A percentile compares a stretch with the other conserved stretches of the same genome.
Conservation (phyloP, 176 grass and related monocot species). For the Puya raimondii region DNA sequence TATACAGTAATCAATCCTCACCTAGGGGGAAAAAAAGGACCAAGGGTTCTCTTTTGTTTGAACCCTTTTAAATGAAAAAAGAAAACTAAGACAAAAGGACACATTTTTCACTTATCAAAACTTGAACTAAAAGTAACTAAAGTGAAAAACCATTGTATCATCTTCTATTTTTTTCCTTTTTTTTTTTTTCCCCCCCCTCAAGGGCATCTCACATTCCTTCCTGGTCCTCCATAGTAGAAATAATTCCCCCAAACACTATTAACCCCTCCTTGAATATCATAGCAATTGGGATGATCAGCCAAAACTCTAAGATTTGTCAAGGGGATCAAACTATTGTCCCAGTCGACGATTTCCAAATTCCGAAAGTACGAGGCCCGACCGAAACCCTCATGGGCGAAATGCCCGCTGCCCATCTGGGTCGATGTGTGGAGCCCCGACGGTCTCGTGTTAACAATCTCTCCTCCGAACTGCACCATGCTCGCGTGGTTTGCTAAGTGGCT, state of each 20-base stretch:
- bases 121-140: not conserved
- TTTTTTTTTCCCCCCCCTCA: constrained; percentile 10
- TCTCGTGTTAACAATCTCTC: constrained; percentile 69
- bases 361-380: constrained; percentile 68
- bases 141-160: constrained; percentile 3
- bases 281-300: constrained; percentile 73
- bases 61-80: not conserved
- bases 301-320: constrained; percentile 55
- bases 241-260: constrained; percentile 80
- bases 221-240: constrained; percentile 80
- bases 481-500: constrained; percentile 72
- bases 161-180: not conserved
- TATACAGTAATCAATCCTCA: constrained; percentile 19
- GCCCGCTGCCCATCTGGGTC: constrained; percentile 88
- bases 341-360: constrained; percentile 79
- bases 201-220: constrained; percentile 53
- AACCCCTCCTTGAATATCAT: constrained; percentile 72
- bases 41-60: not conserved
- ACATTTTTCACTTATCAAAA: not conserved
- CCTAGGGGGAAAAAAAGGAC: constrained; percentile 2
- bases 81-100: not conserved
- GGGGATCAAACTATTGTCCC: constrained; percentile 85
- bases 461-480: constrained; percentile 90
- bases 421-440: constrained; percentile 48
- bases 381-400: constrained; percentile 57